Conservation (phyloP, 345 rosid genomes). For the Geranium brycei region DNA sequence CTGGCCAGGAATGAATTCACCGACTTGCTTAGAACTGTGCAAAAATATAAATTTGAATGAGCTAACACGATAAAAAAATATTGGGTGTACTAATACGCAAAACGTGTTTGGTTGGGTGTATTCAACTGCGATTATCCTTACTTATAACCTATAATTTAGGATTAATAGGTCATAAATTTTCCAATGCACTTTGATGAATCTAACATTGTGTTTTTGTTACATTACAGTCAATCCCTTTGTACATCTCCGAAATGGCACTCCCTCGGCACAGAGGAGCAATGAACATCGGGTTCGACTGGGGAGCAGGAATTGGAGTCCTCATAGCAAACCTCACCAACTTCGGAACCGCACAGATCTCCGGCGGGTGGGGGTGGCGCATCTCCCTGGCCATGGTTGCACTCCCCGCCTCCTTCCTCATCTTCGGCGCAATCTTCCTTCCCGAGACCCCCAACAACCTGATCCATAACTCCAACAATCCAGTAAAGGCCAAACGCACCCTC, state of each 20-base stretch:
- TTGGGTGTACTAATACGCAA: no score
- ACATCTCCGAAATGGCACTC: constrained; percentile 41
- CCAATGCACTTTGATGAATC: no score
- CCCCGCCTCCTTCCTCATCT: constrained; percentile 21
- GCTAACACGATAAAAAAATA: no score
- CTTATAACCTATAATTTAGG: no score
- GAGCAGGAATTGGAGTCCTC: constrained; percentile 20
- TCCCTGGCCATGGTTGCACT: constrained; percentile 29
- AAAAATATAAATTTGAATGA: no score
- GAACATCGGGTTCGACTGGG: constrained; percentile 25
- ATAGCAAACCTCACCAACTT: constrained; percentile 28
- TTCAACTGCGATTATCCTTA: no score
- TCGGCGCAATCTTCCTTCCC: constrained; percentile 31
- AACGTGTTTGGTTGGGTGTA: no score
- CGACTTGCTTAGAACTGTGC: no score
- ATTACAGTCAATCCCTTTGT: constrained; percentile 31
- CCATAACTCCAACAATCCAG: constrained; percentile 14
- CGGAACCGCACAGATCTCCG: constrained; percentile 23
- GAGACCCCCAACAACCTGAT: constrained; percentile 39
- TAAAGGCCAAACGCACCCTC: constrained; percentile 16
- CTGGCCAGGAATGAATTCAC: no score
- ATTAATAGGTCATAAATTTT: no score
- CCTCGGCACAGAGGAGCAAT: constrained; percentile 26
- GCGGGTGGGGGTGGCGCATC: constrained; percentile 38
- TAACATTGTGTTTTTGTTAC: background rate